Evolutionary conservation across 164 flowering plant genomes (phyloP).

Genomic region (Aristolochia contorta): DNA sequence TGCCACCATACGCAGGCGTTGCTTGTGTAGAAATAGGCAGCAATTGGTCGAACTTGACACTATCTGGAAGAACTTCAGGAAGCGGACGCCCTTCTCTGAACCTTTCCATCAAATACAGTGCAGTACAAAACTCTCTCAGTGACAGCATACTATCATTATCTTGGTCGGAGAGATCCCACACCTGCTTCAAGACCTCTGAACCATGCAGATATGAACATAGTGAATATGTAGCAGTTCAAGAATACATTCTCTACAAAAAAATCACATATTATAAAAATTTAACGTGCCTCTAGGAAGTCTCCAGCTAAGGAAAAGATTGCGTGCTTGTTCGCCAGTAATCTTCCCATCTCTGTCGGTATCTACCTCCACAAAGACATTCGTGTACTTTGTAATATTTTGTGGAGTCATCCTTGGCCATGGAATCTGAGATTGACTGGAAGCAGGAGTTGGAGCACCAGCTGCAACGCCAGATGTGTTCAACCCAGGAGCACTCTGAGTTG

Average conservation of each 20-base stretch:
- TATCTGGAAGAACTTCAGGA: conserved; percentile 63
- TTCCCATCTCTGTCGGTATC: conserved; percentile 92
- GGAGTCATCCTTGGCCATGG: conserved; percentile 92
- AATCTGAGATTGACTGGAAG: conserved; percentile 40
- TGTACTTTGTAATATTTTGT: conserved; percentile 75
- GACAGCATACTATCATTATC: conserved; percentile 96
- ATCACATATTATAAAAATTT: background rate
- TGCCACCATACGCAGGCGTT: conserved; percentile 36
- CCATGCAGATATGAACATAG: conserved; percentile 11
- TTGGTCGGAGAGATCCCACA: conserved; percentile 97
- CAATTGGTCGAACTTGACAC: conserved; percentile 56
- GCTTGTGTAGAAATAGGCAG: conserved; percentile 50
- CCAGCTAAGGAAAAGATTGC: conserved; percentile 90
- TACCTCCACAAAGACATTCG: conserved; percentile 78
- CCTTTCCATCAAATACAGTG: conserved; percentile 92
- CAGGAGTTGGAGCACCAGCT: conserved; percentile 32
- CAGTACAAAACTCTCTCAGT: conserved; percentile 76
- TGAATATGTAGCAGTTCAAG: conserved; percentile 2
- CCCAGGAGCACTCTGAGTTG: conserved; percentile 29
- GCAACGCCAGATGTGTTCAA: conserved; percentile 32
- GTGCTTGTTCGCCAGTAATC: conserved; percentile 89
- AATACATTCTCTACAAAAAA: background rate
- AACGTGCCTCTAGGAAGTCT: conserved; percentile 77
- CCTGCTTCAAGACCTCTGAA: conserved; percentile 93
- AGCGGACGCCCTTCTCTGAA: conserved; percentile 87